phyloP scores from a whole-genome alignment of 768 basidiomycete genomes.

The Agrocybe pediades region DNA sequence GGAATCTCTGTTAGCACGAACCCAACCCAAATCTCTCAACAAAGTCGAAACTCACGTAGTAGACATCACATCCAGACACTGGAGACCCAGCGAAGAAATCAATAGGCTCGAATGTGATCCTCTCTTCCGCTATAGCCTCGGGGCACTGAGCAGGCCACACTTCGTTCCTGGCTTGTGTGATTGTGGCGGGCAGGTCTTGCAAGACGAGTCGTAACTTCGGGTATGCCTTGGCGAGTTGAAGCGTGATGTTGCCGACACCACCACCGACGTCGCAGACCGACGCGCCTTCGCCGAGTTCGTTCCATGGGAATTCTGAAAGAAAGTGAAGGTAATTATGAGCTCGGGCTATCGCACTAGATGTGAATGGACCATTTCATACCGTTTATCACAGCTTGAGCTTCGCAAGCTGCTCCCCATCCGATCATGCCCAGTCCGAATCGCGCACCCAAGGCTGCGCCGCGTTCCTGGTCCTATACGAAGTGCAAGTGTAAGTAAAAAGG shows the following conservation, averaged over 20 bases:
- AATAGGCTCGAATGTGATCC: conserved; percentile 37
- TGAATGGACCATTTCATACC: background rate
- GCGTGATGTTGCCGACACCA: conserved; percentile 34
- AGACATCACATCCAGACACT: conserved; percentile 35
- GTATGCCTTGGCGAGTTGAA: conserved; percentile 32
- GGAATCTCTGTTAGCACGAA: too few species aligned
- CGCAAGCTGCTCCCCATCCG: conserved; percentile 29
- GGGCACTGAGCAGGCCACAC: conserved; percentile 36
- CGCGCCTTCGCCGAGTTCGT: conserved; percentile 22
- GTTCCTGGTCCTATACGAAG: background rate
- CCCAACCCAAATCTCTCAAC: too few species aligned
- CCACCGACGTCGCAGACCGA: conserved; percentile 43
- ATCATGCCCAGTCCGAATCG: conserved; percentile 33
- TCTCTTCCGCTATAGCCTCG: conserved; percentile 32
- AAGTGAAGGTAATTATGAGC: background rate
- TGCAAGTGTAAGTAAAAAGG: too few species aligned
- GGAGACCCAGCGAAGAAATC: conserved; percentile 42
- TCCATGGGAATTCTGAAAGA: conserved; percentile 37
- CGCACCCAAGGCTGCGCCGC: conserved; percentile 16
- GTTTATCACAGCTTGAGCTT: conserved; percentile 6
- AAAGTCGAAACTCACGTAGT: conserved; percentile 35
- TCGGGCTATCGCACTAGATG: background rate
- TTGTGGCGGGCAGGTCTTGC: conserved; percentile 35
- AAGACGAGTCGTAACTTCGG: conserved; percentile 35
- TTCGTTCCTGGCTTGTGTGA: conserved; percentile 29